Evolutionary conservation across 345 rosid species (phyloP).

Genomic region (Punica granatum): DNA sequence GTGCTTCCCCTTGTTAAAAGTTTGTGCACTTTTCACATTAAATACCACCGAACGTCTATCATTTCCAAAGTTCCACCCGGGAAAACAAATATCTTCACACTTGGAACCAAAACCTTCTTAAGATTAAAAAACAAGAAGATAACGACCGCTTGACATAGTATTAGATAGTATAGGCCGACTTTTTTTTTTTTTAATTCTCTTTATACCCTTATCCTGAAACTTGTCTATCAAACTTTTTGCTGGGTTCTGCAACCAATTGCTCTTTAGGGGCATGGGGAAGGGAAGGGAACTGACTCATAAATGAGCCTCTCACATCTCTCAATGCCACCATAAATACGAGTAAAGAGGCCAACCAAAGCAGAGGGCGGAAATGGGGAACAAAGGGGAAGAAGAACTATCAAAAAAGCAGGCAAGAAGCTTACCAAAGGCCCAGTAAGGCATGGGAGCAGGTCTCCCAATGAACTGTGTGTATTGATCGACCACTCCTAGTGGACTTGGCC

Average conservation of each 20-base stretch:
- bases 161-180: too few species aligned
- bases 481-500: conserved; percentile 65
- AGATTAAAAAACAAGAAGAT: too few species aligned
- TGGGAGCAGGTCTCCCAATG: conserved; percentile 93
- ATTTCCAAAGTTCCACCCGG: neutral
- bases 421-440: conserved; percentile 99
- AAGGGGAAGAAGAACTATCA: neutral
- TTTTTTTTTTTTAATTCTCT: too few species aligned
- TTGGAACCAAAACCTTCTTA: neutral
- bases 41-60: neutral
- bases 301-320: neutral
- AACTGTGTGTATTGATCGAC: conserved; percentile 81
- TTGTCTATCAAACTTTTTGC: neutral
- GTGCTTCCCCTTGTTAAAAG: neutral
- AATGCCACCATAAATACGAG: neutral
- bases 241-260: neutral
- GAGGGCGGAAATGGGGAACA: too few species aligned
- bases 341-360: neutral
- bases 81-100: neutral
- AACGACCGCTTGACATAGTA: too few species aligned
- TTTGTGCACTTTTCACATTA: neutral
- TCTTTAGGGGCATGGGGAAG: neutral
- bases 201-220: too few species aligned
- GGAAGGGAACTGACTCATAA: neutral
- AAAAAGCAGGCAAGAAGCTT: conserved; percentile 6